These are phyloP conservation scores for Cytospora mali DNA, from an alignment of 2,329 filamentous ascomycete genomes.

Conservation along the genomic window DNA sequence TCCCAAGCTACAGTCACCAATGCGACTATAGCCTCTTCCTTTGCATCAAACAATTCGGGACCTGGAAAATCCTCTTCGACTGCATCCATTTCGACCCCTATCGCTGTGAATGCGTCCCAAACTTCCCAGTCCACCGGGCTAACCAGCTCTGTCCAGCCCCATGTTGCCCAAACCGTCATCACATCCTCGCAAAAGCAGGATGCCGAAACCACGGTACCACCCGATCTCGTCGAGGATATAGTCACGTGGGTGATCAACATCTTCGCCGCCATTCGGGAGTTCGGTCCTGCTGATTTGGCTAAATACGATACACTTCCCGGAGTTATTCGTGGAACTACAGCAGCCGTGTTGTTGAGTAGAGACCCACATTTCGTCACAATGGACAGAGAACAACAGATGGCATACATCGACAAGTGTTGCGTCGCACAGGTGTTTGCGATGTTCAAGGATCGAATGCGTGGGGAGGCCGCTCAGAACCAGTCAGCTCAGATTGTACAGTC, in stretches of 20 bases:
- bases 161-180: not conserved
- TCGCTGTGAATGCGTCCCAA: not conserved
- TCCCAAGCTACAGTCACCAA: not conserved
- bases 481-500: not conserved
- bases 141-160: not conserved
- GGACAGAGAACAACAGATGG: not conserved
- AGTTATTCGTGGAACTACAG: slow-evolving; percentile 11
- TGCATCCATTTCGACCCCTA: not conserved
- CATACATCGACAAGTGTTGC: not conserved
- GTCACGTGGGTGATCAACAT: slow-evolving; percentile 10
- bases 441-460: slow-evolving; percentile 5
- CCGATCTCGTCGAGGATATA: slow-evolving; percentile 5
- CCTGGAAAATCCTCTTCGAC: not conserved
- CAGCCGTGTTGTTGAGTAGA: slow-evolving; percentile 3
- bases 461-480: not conserved
- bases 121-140: not conserved
- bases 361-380: not conserved
- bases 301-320: not conserved
- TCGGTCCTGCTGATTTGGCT: not conserved
- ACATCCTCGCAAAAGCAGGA: not conserved
- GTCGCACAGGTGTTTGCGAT: not conserved
- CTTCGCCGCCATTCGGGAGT: not conserved
- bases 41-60: not conserved
- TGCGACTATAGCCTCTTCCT: not conserved
- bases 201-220: not conserved